Evolutionary conservation across 2,329 filamentous ascomycete species (phyloP), one percentile per base, ranked within the genome.

Genomic region (Conoideocrella luteorostrata): DNA sequence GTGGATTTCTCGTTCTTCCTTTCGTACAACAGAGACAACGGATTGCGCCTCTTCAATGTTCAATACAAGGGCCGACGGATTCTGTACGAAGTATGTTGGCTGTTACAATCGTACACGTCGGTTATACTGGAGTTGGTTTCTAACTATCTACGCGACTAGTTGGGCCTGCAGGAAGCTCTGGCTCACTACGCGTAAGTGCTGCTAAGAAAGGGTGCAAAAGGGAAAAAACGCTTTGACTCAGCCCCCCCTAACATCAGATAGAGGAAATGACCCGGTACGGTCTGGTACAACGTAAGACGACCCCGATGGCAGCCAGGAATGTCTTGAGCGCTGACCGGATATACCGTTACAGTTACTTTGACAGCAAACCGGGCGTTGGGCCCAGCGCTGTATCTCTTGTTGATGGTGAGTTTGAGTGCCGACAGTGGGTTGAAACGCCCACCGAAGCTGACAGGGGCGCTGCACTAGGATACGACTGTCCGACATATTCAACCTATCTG

Each of bases 91-190:
- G 34, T 34, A 34, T 34, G 32, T 18, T 34, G 13, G 13, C 15
- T 13, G 6, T 4, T 34, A 13, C 32, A 5, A 18, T 34, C 32
- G 7, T 7, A 34, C 17, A 34, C 32, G 13, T 17, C 13, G n/a
- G 21, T 34, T 18, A 9, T 18, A 18, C 21, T 18, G n/a, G 32
- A 34, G 32, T 13, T 18, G 12, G 5, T 7, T 34, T 11, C 32
- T 34, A 20, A 34, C 32, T 34, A n/a, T 34, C 13, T 13, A 13
- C 29, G 5, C 12, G 13, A 17, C 13, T 18, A 34, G 51, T 61
- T 80, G 2, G 68, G 69, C 3, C 58, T 80, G 0, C 71, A 79
- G 53, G 75, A 80, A 55, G 74, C 75, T 0, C 56, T 77, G 7
- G 69, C 74, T 1, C 71, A 75, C 42, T 77, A 77, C 43, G 69